Conservation (phyloP, 129 eudicot genomes). For the Flaveria linearis region DNA sequence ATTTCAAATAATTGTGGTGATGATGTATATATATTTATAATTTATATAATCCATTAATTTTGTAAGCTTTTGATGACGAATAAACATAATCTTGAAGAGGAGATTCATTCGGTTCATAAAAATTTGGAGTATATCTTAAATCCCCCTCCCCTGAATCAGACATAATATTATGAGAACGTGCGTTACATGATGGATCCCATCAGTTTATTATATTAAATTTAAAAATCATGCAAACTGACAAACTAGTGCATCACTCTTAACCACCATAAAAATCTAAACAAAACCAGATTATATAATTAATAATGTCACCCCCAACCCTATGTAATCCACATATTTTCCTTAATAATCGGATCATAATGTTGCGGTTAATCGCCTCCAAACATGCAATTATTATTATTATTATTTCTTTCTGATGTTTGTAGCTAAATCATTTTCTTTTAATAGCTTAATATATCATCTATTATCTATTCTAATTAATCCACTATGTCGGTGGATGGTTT, state of each 20-base stretch:
- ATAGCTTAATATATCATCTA: no score
- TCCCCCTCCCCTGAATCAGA: background rate
- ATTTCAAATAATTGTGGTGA: no score
- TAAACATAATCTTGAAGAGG: background rate
- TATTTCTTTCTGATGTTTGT: no score
- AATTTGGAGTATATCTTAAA: background rate
- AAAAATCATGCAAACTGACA: background rate
- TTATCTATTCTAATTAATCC: no score
- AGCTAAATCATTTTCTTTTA: no score
- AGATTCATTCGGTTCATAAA: background rate
- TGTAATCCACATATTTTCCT: background rate
- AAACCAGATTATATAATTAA: background rate
- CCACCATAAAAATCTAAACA: background rate
- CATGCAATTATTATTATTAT: no score
- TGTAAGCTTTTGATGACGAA: background rate
- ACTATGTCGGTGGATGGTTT: no score
- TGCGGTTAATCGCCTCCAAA: no score
- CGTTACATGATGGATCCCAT: background rate
- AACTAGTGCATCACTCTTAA: background rate
- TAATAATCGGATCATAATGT: no score
- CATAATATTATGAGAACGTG: background rate
- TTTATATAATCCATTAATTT: no score
- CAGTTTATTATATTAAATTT: no score
- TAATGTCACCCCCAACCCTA: background rate
- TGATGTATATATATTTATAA: no score